These are phyloP conservation scores for Cornus suecica DNA, from an alignment of 148 eudicot species.

Conservation along the genomic window DNA sequence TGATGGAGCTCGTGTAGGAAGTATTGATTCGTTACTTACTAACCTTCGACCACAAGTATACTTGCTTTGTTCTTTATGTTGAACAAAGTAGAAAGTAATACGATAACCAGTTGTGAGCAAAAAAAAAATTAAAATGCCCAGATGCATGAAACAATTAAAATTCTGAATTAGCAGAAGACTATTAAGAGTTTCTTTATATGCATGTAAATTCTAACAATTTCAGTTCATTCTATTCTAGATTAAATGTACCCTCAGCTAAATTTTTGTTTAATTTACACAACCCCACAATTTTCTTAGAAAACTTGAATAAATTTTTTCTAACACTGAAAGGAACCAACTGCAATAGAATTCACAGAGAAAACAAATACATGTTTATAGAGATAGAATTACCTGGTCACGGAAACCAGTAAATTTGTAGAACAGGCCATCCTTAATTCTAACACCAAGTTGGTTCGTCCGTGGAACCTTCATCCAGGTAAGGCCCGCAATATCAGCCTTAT, in stretches of 20 bases:
- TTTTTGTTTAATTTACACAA: background rate
- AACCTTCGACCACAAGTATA: too few species aligned
- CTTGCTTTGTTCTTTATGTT: too few species aligned
- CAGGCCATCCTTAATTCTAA: constrained; percentile 79
- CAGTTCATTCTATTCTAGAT: background rate
- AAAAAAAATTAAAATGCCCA: background rate
- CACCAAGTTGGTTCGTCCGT: constrained; percentile 81
- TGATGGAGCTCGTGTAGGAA: too few species aligned
- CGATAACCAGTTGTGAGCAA: background rate
- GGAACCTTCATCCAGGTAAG: constrained; percentile 97
- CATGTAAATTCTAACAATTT: background rate
- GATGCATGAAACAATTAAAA: background rate
- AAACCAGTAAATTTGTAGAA: constrained; percentile 88
- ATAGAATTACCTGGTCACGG: constrained; percentile 63
- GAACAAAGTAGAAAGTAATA: background rate
- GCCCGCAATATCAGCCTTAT: constrained; percentile 56
- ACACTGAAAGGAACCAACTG: background rate
- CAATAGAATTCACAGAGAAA: background rate
- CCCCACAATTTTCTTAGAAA: background rate
- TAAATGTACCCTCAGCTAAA: background rate
- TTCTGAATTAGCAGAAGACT: too few species aligned
- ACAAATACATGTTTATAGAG: background rate
- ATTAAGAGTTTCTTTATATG: too few species aligned
- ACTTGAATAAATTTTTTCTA: background rate
- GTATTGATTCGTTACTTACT: too few species aligned